Base-by-base conservation (phyloP, 1,139 yeast species). In the Geotrichum bryndzae region DNA sequence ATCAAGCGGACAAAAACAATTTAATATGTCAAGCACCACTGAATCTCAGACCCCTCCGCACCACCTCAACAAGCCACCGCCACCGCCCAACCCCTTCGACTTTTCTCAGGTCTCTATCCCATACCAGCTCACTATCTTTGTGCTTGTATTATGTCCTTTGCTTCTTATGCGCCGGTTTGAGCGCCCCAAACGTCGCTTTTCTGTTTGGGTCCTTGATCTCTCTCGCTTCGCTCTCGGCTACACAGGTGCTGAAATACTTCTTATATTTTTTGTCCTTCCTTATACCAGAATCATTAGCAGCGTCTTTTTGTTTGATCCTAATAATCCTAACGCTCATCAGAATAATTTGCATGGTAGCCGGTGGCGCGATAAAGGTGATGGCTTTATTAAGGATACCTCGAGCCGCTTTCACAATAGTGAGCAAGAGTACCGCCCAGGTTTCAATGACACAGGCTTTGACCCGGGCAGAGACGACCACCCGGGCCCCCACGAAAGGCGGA, bases 121-220 rank as follows among this genome's bases (percentile, higher is more conserved):
- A 2, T 53, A 31, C 33, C 62, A 63, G 33, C 25, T 60, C n/a
- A 58, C 56, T 10, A 58, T 60, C 18, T 45, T 58, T 2, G 15
- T 54, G 15, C 51, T 60, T 7, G 63, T 63, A 23, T 51, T 57
- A 1, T 13, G 53, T 7, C 63, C 65, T 2, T 54, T 63, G 2
- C 18, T 63, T 3, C 23, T 60, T 10, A 29, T 63, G n/a, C 58
- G 65, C 27, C 54, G 57, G 45, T 58, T 56, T n/a, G 65, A 63
- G 51, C 55, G 54, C 18, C 63, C 65, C 3, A 53, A 59, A 5
- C 61, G 65, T 4, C 53, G 65, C n/a, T 41, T 60, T 15, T 23
- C 56, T 6, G 63, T 63, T 25, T 63, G 65, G 65, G 25, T 56
- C n/a, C 57, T 60, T 13, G 65, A 63, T 41, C 23, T 63, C 11